These are phyloP conservation scores for Linanthus parryae DNA, from an alignment of 148 eudicot genomes.

Conservation along the genomic window DNA sequence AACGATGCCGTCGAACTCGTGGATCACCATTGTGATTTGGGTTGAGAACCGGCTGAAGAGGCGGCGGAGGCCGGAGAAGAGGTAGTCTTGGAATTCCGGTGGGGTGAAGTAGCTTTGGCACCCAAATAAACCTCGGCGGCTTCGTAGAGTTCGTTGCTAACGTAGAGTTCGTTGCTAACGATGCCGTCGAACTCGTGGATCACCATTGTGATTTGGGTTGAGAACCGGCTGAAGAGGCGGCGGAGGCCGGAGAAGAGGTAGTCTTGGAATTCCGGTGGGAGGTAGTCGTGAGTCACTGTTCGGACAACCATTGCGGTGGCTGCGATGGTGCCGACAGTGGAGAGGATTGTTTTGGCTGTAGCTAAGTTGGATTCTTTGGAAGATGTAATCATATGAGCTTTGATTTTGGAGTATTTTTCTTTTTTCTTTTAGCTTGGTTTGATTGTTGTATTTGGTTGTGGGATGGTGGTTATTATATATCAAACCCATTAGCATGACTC, in stretches of 20 bases:
- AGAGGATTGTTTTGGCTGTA: constrained; percentile 30
- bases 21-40: constrained; percentile 33
- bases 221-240: constrained; percentile 26
- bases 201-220: constrained; percentile 31
- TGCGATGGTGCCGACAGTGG: constrained; percentile 39
- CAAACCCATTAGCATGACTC: too few species aligned
- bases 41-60: constrained; percentile 33
- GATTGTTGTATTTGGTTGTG: too few species aligned
- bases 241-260: constrained; percentile 26
- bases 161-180: too few species aligned
- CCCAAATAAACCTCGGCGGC: constrained; percentile 40
- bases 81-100: constrained; percentile 24
- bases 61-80: constrained; percentile 24
- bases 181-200: constrained; percentile 46
- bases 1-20: constrained; percentile 45
- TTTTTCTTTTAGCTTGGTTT: too few species aligned
- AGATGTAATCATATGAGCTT: too few species aligned
- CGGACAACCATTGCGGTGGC: constrained; percentile 45
- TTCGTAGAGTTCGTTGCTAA: constrained; percentile 37
- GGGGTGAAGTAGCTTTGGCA: constrained; percentile 33
- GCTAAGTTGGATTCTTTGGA: constrained; percentile 18
- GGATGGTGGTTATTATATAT: too few species aligned
- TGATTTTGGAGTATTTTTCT: too few species aligned
- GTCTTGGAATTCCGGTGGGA: constrained; percentile 35
- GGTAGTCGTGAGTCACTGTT: constrained; percentile 25